phyloP scores from a whole-genome alignment of 306 rosid genomes.

The Oxytropis ochrocephala region DNA sequence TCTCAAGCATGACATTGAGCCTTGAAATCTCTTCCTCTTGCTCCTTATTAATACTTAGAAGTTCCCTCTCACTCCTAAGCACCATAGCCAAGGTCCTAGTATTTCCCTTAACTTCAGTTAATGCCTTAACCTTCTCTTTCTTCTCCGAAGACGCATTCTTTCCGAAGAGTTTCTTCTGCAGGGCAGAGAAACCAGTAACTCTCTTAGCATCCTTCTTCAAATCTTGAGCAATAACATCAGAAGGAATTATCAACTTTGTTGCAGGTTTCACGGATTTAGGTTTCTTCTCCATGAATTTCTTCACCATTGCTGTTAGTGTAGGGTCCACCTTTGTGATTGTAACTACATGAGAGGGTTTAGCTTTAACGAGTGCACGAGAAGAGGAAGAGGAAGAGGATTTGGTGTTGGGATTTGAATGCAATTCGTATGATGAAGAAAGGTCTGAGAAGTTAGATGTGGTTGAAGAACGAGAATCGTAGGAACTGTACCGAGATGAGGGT shows the following conservation, averaged over 20 bases:
- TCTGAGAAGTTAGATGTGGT: conserved; percentile 65
- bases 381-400: conserved; percentile 26
- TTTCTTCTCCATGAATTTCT: conserved; percentile 60
- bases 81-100: conserved; percentile 93
- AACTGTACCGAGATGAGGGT: conserved; percentile 74
- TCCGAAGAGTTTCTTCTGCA: conserved; percentile 81
- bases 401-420: conserved; percentile 13
- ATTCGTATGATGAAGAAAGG: conserved; percentile 70
- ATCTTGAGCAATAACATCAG: conserved; percentile 54
- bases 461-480: conserved; percentile 76
- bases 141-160: conserved; percentile 32
- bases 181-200: conserved; percentile 43
- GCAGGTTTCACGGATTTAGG: conserved; percentile 26
- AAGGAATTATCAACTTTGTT: conserved; percentile 48
- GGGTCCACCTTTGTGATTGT: conserved; percentile 50
- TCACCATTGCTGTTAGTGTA: conserved; percentile 61
- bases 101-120: conserved; percentile 86
- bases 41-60: conserved; percentile 57
- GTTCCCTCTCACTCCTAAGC: conserved; percentile 92
- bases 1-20: conserved; percentile 52
- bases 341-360: conserved; percentile 40
- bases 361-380: conserved; percentile 58
- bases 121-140: conserved; percentile 64
- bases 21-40: conserved; percentile 51
- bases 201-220: conserved; percentile 65